phyloP scores from a whole-genome alignment of 2,329 filamentous ascomycete genomes.

The Neospermospora avenae region DNA sequence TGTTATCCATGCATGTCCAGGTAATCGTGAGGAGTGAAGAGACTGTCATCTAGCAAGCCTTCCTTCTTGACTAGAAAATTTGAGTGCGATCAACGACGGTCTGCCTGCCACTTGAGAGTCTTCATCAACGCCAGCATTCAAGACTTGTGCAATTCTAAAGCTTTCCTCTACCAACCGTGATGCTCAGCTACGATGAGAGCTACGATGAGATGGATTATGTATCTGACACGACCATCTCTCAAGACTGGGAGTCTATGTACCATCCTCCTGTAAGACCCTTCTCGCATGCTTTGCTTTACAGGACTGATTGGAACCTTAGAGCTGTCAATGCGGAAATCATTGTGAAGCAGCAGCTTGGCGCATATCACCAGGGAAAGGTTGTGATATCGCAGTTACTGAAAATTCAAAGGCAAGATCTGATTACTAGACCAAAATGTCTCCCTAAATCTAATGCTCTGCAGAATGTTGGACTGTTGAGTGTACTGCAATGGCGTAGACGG shows the following conservation, averaged over 20 bases:
- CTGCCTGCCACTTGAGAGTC: not conserved
- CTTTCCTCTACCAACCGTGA: not conserved
- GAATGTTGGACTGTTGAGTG: not conserved
- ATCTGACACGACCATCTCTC: slow-evolving; percentile 6
- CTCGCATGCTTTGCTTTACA: not conserved
- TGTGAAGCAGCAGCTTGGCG: not conserved
- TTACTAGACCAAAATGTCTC: not conserved
- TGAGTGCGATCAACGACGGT: not conserved
- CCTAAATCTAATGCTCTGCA: not conserved
- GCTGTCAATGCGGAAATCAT: not conserved
- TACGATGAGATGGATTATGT: not conserved
- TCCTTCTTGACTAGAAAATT: not conserved
- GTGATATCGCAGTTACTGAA: not conserved
- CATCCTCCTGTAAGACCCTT: not conserved
- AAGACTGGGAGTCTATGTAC: not conserved
- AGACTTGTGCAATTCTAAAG: not conserved
- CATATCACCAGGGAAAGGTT: not conserved
- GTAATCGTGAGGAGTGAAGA: no score
- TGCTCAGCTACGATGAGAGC: not conserved
- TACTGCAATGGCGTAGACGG: not conserved
- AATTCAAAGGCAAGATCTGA: not conserved
- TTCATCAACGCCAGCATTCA: not conserved
- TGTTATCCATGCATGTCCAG: not conserved
- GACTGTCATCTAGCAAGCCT: not conserved
- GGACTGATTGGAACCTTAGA: not conserved